These are phyloP conservation scores for Neonectria hederae DNA, from an alignment of 2,329 filamentous ascomycete species.

Conservation along the genomic window DNA sequence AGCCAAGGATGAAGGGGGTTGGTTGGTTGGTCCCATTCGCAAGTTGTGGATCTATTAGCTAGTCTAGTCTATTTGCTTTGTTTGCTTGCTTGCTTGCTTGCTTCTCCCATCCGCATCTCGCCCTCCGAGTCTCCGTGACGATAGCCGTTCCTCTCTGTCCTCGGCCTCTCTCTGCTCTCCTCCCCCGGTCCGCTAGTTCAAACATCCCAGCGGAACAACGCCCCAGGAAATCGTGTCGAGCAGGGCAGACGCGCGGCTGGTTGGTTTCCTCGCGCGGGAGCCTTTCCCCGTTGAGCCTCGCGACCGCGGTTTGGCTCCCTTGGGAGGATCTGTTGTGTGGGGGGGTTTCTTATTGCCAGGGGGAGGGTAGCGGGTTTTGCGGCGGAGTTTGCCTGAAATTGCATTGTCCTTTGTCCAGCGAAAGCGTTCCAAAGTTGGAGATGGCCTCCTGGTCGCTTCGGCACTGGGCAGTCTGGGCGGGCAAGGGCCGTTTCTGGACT, in stretches of 20 bases:
- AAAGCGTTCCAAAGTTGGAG: background rate
- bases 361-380: background rate
- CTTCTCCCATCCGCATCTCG: background rate
- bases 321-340: background rate
- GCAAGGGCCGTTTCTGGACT: too few species aligned
- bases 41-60: too few species aligned
- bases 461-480: background rate
- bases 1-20: background rate
- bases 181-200: background rate
- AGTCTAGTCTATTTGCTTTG: too few species aligned
- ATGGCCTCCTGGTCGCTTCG: background rate
- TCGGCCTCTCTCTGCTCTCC: too few species aligned
- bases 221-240: background rate
- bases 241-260: conserved; percentile 18
- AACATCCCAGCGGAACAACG: background rate
- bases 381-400: background rate
- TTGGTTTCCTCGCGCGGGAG: conserved; percentile 5
- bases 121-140: background rate
- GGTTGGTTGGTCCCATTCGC: too few species aligned
- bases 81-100: too few species aligned
- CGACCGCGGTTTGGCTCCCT: background rate
- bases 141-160: background rate
- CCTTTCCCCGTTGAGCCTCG: conserved; percentile 11
- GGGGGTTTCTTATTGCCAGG: background rate
- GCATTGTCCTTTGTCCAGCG: background rate